Evolutionary conservation across 2,329 filamentous ascomycete species (phyloP).

Genomic region (Cordyceps cicadae): DNA sequence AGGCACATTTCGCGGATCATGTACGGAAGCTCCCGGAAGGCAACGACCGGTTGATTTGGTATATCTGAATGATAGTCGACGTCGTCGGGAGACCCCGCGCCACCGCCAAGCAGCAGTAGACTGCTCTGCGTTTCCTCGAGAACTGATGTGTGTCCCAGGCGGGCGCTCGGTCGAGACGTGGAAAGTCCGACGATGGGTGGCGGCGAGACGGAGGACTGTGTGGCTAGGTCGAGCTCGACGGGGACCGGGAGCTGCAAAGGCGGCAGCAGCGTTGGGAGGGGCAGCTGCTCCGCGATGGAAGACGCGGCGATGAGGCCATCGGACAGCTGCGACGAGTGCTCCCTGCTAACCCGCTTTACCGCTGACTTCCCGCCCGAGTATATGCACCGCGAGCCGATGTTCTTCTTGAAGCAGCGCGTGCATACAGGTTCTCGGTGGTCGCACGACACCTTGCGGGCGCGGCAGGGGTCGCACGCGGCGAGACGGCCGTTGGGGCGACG

Average conservation of each 20-base stretch:
- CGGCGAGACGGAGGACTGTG: neutral
- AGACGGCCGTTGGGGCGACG: conserved; percentile 21
- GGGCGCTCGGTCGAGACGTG: neutral
- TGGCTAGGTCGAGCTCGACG: neutral
- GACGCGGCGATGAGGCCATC: neutral
- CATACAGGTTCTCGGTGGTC: conserved; percentile 31
- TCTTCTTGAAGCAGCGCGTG: conserved; percentile 27
- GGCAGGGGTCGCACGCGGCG: conserved; percentile 25
- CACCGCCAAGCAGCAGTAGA: neutral
- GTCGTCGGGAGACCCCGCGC: neutral
- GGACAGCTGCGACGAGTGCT: neutral
- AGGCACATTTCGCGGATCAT: conserved; percentile 29
- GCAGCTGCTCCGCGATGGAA: neutral
- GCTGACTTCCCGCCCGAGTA: conserved; percentile 16
- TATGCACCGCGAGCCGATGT: conserved; percentile 24
- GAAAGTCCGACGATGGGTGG: neutral
- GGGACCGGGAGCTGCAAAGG: neutral
- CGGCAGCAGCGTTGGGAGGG: neutral
- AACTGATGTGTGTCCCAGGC: conserved; percentile 3
- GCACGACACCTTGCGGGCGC: conserved; percentile 32
- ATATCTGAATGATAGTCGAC: neutral
- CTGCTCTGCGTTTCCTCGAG: conserved; percentile 3
- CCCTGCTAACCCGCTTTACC: neutral
- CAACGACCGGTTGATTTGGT: neutral
- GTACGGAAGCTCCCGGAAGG: conserved; percentile 16